Evolutionary conservation across 495 filamentous ascomycete species (phyloP).

Genomic region (Hypomontagnella monticulosa): DNA sequence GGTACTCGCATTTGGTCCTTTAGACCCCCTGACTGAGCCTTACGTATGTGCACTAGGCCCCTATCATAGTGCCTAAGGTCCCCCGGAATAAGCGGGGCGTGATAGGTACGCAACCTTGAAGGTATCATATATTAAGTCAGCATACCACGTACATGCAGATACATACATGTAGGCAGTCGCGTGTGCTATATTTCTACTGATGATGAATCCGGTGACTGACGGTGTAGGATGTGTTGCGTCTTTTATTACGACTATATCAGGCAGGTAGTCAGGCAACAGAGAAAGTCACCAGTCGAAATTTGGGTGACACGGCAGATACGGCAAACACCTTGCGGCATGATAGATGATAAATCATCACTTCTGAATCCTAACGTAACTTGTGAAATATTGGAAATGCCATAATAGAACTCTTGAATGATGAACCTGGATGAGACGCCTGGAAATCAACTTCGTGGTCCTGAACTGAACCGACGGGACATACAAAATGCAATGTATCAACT

Average conservation of each 20-base stretch:
- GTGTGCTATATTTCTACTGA: slow-evolving; percentile 1
- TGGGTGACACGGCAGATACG: background rate
- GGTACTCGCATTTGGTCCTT: background rate
- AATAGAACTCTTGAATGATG: slow-evolving; percentile 17
- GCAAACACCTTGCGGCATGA: background rate
- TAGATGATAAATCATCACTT: slow-evolving; percentile 16
- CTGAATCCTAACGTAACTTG: slow-evolving; percentile 19
- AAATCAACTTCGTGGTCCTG: slow-evolving; percentile 16
- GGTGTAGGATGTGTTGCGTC: background rate
- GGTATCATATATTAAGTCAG: background rate
- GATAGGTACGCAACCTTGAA: background rate
- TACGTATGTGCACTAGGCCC: no score
- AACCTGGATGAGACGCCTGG: slow-evolving; percentile 29
- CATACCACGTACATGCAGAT: slow-evolving; percentile 3
- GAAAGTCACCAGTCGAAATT: slow-evolving; percentile 8
- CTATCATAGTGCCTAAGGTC: no score
- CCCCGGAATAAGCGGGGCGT: background rate
- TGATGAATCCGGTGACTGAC: slow-evolving; percentile 3
- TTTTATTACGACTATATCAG: background rate
- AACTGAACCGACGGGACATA: slow-evolving; percentile 7
- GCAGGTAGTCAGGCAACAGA: slow-evolving; percentile 1
- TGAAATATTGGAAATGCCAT: slow-evolving; percentile 28
- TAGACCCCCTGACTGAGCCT: background rate
- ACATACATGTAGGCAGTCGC: no score
- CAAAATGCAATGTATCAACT: slow-evolving; percentile 34